Base-by-base conservation (phyloP, 2,329 filamentous ascomycete species). In the Dendryphion nanum region DNA sequence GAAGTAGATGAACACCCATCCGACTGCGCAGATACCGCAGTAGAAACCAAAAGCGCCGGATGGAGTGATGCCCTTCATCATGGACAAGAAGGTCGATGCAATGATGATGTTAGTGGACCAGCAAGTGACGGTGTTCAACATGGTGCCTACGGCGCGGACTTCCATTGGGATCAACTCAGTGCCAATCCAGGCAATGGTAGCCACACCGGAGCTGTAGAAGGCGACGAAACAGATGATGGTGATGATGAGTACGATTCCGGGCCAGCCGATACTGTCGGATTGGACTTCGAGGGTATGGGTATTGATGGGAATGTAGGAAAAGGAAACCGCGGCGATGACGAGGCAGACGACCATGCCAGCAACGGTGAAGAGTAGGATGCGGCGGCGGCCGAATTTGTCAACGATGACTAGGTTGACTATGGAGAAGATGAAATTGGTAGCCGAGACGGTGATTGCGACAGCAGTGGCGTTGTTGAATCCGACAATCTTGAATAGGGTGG, bases 401-500 rank as follows among this genome's bases (percentile, higher is more conserved):
- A 95, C 89, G 16, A 89, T 72, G 17, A 82, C 68, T 39, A 95
- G 77, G 14, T 88, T 88, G 35, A 82, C 69, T n/a, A 86, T 67
- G 0, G 88, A 93, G 58, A 91, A 87, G 33, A 83, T 50, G 54
- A 93, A 90, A 59, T 95, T 95, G 18, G 89, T 91, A 30, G 83
- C 73, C 0, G 89, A 88, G 6, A 95, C 84, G 1, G 81, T 83
- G 42, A 94, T 76, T 1, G 87, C 87, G 1, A 86, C 89, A 34
- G 91, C 75, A 0, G 87, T 93, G 4, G 89, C 88, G 38, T 81
- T 85, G 29, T 77, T 75, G 61, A 95, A 95, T 1, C 85, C 85
- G 1, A 95, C 76, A 20, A 89, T 75, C 20, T 59, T 63, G 47
- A 68, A 68, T 6, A 68, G 53, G 0, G 61, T 66, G 2, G 57